Conservation (phyloP, 129 eudicot species). For the Pseudognaphalium luteoalbum region DNA sequence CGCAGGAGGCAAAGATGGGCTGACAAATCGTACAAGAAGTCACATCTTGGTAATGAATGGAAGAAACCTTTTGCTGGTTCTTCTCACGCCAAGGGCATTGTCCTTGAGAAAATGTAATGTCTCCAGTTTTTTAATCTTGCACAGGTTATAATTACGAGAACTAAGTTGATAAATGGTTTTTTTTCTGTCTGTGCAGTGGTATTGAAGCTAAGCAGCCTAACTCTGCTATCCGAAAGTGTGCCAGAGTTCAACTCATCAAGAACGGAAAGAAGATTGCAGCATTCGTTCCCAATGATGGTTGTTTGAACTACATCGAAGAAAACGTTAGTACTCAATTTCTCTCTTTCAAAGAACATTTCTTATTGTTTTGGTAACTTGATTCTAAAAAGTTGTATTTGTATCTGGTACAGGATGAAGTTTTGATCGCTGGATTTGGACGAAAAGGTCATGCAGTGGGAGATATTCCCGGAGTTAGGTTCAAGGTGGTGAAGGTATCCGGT, state of each 20-base stretch:
- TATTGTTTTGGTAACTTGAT: neutral
- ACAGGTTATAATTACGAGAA: neutral
- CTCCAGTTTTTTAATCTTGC: neutral
- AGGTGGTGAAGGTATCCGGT: constrained; percentile 76
- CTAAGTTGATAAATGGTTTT: neutral
- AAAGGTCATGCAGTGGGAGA: constrained; percentile 79
- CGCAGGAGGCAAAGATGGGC: constrained; percentile 64
- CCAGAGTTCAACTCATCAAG: constrained; percentile 61
- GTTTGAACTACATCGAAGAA: constrained; percentile 64
- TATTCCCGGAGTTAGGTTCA: constrained; percentile 73
- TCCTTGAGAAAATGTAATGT: constrained; percentile 54
- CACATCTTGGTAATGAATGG: constrained; percentile 65
- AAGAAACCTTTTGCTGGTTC: constrained; percentile 68
- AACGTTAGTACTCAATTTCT: constrained; percentile 33
- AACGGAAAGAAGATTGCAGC: constrained; percentile 68
- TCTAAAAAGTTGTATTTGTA: neutral
- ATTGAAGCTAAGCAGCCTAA: constrained; percentile 62
- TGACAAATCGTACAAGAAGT: constrained; percentile 61
- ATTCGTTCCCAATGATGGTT: constrained; percentile 63
- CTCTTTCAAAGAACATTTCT: neutral
- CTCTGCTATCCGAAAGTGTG: constrained; percentile 67
- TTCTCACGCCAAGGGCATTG: constrained; percentile 64
- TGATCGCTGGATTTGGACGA: constrained; percentile 74
- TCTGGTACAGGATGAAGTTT: constrained; percentile 55
- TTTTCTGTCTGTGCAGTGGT: constrained; percentile 34